These are phyloP conservation scores for Nemania abortiva DNA, from an alignment of 2,329 filamentous ascomycete species.

Conservation along the genomic window DNA sequence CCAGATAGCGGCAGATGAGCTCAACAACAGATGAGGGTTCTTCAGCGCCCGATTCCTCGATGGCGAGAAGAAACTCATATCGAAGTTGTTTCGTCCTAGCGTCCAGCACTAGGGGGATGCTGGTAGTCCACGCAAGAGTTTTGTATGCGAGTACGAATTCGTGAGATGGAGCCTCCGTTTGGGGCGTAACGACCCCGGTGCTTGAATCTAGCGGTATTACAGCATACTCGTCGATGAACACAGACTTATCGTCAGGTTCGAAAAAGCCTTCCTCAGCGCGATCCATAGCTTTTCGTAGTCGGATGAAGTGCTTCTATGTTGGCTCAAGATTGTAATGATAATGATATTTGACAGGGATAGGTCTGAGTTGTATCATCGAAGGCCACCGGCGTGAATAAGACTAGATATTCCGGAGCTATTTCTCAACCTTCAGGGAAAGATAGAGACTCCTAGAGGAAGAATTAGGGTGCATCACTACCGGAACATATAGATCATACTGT, in stretches of 20 bases:
- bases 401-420: background rate
- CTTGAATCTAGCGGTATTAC: background rate
- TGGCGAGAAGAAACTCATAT: slow-evolving; percentile 82
- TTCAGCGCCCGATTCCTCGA: slow-evolving; percentile 99
- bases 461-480: background rate
- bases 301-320: background rate
- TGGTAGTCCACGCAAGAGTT: slow-evolving; percentile 1
- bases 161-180: background rate
- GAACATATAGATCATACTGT: background rate
- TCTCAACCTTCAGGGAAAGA: background rate
- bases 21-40: slow-evolving; percentile 95
- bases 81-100: slow-evolving; percentile 76
- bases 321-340: background rate
- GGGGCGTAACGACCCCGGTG: background rate
- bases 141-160: slow-evolving; percentile 7
- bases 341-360: background rate
- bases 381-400: background rate
- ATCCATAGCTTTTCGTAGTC: slow-evolving; percentile 3
- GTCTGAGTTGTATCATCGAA: background rate
- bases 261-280: slow-evolving; percentile 6
- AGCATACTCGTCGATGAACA: background rate
- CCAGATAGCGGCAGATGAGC: slow-evolving; percentile 92
- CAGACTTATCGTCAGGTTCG: background rate
- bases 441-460: background rate
- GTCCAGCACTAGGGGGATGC: background rate